A percentile compares a stretch with the other conserved stretches of the same genome.
Conservation (phyloP, 805 yeast genomes). For the Lipomyces sp. region DNA sequence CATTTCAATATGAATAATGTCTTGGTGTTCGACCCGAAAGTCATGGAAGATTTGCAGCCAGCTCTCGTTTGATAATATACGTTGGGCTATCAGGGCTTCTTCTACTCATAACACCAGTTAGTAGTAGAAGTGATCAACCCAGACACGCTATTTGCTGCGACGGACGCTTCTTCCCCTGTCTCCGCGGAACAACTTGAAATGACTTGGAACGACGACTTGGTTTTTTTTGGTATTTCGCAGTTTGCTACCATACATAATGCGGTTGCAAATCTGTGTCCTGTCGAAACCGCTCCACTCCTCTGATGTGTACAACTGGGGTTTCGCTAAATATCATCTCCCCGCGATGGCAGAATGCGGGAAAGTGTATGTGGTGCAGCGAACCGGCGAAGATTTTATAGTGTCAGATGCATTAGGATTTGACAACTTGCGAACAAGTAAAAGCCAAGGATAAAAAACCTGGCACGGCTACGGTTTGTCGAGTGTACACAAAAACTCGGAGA, state of each 20-base stretch:
- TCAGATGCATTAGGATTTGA: background rate
- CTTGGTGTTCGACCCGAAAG: background rate
- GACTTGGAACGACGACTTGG: background rate
- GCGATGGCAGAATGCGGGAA: background rate
- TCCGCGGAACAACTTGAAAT: background rate
- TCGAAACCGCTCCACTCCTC: background rate
- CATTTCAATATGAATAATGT: background rate
- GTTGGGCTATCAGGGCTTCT: background rate
- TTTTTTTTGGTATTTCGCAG: background rate
- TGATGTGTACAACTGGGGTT: background rate
- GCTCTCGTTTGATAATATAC: background rate
- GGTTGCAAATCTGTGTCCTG: background rate
- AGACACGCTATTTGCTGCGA: background rate
- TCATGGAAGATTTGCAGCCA: background rate
- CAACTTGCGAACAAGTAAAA: no score
- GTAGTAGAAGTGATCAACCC: background rate
- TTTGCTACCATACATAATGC: background rate
- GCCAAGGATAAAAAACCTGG: no score
- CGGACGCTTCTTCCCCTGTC: no score
- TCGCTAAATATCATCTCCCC: background rate
- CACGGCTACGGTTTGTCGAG: no score
- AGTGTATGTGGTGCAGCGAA: background rate
- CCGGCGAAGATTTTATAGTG: background rate
- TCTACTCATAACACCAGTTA: background rate
- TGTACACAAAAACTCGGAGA: no score